Evolutionary conservation across 176 grass and related monocot genomes (phyloP).

Genomic region (Lolium rigidum): DNA sequence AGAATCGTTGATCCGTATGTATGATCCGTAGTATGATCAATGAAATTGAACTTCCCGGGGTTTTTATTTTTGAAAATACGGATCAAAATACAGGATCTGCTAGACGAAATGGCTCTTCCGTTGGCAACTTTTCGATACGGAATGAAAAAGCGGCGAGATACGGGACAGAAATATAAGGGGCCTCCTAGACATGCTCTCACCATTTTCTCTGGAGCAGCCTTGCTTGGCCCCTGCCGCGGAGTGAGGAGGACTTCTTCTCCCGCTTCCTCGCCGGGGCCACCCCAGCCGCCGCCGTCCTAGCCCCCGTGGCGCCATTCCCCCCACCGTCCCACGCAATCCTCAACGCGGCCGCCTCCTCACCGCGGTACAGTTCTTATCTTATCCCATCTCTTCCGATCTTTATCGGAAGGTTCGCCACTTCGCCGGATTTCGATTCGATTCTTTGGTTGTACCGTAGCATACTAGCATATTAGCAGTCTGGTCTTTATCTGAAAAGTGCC

Average conservation of each 20-base stretch:
- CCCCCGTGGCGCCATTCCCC: no score
- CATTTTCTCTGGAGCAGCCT: neutral
- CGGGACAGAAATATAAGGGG: fast-evolving
- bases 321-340: neutral
- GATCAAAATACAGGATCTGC: no score
- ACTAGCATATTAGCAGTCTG: neutral
- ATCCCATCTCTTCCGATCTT: neutral
- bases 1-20: no score
- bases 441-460: neutral
- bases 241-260: neutral
- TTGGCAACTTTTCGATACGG: no score
- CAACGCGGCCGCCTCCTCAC: neutral
- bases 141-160: no score
- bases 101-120: no score
- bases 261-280: neutral
- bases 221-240: neutral
- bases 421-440: neutral
- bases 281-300: neutral
- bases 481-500: neutral
- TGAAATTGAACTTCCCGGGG: no score
- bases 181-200: neutral
- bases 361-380: slow-evolving; percentile 3
- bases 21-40: no score
- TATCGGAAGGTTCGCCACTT: neutral
- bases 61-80: no score